Conservation (phyloP, 768 basidiomycete genomes). For the Rhizopogon salebrosus region DNA sequence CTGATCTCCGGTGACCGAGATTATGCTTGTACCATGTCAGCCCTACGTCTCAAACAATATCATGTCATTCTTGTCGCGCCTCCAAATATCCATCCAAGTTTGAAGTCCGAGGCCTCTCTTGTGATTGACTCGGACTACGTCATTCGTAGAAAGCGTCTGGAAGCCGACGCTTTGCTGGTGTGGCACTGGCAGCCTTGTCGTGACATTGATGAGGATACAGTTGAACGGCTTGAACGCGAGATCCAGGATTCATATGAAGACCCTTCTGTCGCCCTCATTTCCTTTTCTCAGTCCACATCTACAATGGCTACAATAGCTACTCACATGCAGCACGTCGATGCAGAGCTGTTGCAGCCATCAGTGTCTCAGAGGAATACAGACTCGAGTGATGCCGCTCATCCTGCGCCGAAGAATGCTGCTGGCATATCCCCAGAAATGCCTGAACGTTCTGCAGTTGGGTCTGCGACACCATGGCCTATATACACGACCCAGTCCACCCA, state of each 20-base stretch:
- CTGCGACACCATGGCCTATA: constrained; percentile 11
- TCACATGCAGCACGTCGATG: constrained; percentile 11
- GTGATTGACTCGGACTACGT: no score
- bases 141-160: no score
- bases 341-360: constrained; percentile 22
- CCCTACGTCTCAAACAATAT: constrained; percentile 49
- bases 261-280: constrained; percentile 4
- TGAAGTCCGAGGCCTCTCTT: no score
- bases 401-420: constrained; percentile 5
- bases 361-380: constrained; percentile 1
- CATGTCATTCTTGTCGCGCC: constrained; percentile 47
- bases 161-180: constrained; percentile 9
- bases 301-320: constrained; percentile 1
- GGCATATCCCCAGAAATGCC: constrained; percentile 13
- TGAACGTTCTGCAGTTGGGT: constrained; percentile 13
- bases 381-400: background rate
- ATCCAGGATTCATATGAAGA: constrained; percentile 15
- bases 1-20: constrained; percentile 67
- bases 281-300: background rate
- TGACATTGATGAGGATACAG: no score
- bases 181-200: constrained; percentile 21
- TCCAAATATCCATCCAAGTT: constrained; percentile 35
- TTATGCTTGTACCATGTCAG: constrained; percentile 56
- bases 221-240: constrained; percentile 17
- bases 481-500: constrained; percentile 11